Conservation (phyloP, 2,329 filamentous ascomycete species). For the Cryphonectria naterciae region DNA sequence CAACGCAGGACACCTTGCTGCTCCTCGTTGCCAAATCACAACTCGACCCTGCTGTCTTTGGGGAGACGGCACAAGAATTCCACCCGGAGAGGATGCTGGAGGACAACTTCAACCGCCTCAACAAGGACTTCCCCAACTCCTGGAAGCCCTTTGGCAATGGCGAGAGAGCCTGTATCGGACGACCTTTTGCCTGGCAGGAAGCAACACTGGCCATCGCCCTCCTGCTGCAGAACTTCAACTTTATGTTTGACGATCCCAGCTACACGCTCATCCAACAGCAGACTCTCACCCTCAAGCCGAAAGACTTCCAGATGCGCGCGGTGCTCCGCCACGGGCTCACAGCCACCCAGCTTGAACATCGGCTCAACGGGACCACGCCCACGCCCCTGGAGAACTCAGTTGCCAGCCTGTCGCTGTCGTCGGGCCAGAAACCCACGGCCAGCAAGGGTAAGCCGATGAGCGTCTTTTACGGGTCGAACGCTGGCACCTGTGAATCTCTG, state of each 20-base stretch:
- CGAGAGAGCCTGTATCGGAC: conserved; percentile 70
- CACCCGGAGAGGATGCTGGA: conserved; percentile 74
- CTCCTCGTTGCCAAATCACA: conserved; percentile 60
- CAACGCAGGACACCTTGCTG: conserved; percentile 53
- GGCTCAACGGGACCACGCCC: conserved; percentile 42
- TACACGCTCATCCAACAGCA: conserved; percentile 61
- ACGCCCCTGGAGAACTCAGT: conserved; percentile 47
- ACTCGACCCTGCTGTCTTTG: conserved; percentile 65
- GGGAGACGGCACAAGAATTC: conserved; percentile 67
- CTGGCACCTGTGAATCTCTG: conserved; percentile 72
- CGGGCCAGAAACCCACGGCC: conserved; percentile 15
- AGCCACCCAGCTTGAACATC: conserved; percentile 51
- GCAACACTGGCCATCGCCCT: conserved; percentile 63
- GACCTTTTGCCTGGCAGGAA: conserved; percentile 78
- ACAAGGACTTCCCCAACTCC: conserved; percentile 62
- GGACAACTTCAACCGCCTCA: conserved; percentile 64
- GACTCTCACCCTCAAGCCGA: conserved; percentile 66
- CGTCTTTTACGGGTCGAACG: conserved; percentile 73
- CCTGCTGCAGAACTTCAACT: conserved; percentile 73
- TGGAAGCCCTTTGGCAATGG: conserved; percentile 71
- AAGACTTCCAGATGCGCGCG: conserved; percentile 66
- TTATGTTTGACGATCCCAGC: conserved; percentile 62
- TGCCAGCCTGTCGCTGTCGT: conserved; percentile 43
- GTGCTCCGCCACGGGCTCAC: conserved; percentile 63
- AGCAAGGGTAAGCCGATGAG: conserved; percentile 51